A percentile compares a stretch with the other conserved stretches of the same genome.
Evolutionary conservation across 169 alveolate species (phyloP).

Genomic region (Eimeria tenella): DNA sequence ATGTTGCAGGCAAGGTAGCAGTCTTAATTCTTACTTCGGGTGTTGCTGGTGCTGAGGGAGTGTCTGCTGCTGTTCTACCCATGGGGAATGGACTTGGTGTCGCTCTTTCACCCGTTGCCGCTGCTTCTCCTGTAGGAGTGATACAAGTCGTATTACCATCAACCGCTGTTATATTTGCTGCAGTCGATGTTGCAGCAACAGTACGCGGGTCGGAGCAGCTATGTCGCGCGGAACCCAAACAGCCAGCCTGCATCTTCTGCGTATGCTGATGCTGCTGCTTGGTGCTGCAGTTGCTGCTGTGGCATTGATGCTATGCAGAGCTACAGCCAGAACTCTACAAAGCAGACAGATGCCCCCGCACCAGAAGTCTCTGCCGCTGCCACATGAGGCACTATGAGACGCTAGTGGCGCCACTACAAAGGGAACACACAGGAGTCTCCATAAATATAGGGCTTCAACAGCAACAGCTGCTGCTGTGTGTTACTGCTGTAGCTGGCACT

Average conservation of each 20-base stretch:
- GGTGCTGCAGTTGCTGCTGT: constrained; percentile 26
- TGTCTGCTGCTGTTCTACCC: background rate
- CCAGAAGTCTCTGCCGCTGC: constrained; percentile 24
- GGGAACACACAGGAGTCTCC: background rate
- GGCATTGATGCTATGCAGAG: constrained; percentile 29
- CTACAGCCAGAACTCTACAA: background rate
- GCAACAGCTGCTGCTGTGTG: background rate
- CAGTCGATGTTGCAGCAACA: constrained; percentile 20
- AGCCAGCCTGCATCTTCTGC: constrained; percentile 37
- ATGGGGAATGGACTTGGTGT: background rate
- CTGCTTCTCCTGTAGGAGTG: background rate
- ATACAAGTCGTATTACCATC: background rate
- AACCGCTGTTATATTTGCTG: background rate
- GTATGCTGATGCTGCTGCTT: constrained; percentile 25
- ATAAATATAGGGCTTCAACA: background rate
- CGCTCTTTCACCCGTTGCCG: background rate
- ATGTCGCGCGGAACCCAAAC: background rate
- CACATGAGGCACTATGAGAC: constrained; percentile 3
- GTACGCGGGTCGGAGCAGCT: background rate
- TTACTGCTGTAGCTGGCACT: background rate
- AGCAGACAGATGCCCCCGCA: constrained; percentile 22
- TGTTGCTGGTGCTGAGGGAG: constrained; percentile 19
- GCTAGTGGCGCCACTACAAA: background rate
- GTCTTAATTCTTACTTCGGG: background rate
- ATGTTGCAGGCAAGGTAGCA: background rate